Evolutionary conservation across 1,284 basidiomycete genomes (phyloP), one percentile per base, ranked within the genome.

Genomic region (Heterobasidion annosum): DNA sequence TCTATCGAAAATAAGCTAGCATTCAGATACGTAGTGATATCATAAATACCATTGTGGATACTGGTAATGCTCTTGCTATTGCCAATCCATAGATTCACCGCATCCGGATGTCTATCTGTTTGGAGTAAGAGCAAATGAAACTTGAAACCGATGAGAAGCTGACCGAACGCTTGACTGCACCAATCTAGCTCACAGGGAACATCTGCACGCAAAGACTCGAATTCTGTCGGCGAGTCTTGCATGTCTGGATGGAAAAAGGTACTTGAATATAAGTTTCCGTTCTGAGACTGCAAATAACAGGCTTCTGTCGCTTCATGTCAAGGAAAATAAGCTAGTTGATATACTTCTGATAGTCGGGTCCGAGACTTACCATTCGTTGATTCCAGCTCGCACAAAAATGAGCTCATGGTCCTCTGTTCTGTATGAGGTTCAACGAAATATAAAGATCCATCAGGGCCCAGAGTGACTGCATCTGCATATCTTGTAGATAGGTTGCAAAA

Each of bases 71-170:
- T 93, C 58, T 73, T 70, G 51, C 75, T 74, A 61, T 88, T 79
- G 8, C 93, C 93, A 50, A 96, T 89, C 93, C 93, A 96, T 18
- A 95, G 65, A 65, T 96, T 96, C 0, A 93, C 91, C 2, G 91
- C 93, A 62, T 96, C 93, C 0, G 93, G 91, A 19, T 71, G 65
- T 56, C 70, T 72, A 43, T 77, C 90, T 90, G n/a, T 43, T 16
- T 46, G 25, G 6, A 18, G 16, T 34, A 8, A 5, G 6, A 8
- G 25, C 32, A 32, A 33, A 1, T 25, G 12, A 16, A 33, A 10
- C 8, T 32, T 16, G 18, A 44, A n/a, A 15, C 15, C 48, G 45
- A 45, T 47, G 46, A 33, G 67, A 77, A 34, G 25, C 25, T 25
- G 62, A 93, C 91, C 90, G 34, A 93, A 72, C 48, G 88, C 89